Percentiles rank a stretch among this genome's conserved stretches.
These are phyloP conservation scores for Pythium insidiosum DNA, from an alignment of 352 stramenopile genomes.

Conservation along the genomic window DNA sequence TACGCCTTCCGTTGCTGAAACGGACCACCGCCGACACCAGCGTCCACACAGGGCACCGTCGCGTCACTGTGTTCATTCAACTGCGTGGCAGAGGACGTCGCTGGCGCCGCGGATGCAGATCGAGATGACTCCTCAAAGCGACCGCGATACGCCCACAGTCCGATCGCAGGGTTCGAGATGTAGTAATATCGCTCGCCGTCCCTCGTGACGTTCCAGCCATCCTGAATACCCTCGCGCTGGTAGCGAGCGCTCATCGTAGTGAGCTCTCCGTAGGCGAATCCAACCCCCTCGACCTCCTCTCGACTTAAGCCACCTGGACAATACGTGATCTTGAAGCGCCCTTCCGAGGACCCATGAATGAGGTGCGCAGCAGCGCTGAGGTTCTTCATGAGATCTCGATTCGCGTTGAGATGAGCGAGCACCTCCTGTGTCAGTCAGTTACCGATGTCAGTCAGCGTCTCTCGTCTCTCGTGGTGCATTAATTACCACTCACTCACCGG, in stretches of 20 bases:
- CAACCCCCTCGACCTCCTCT: slow-evolving; percentile 91
- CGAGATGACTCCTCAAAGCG: slow-evolving; percentile 62
- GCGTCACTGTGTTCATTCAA: slow-evolving; percentile 32
- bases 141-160: slow-evolving; percentile 91
- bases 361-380: slow-evolving; percentile 93
- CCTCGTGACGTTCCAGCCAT: slow-evolving; percentile 90
- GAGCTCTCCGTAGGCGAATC: slow-evolving; percentile 89
- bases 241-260: slow-evolving; percentile 82
- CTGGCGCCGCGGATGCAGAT: not conserved
- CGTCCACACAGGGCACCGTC: slow-evolving; percentile 48
- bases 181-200: slow-evolving; percentile 91
- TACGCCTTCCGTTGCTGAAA: slow-evolving; percentile 24
- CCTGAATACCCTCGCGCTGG: slow-evolving; percentile 68
- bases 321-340: slow-evolving; percentile 96
- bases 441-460: not conserved
- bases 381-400: slow-evolving; percentile 94
- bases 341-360: slow-evolving; percentile 96
- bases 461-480: too few species aligned
- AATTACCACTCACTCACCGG: slow-evolving; percentile 37
- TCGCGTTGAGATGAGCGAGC: slow-evolving; percentile 86
- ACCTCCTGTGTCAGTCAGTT: slow-evolving; percentile 43
- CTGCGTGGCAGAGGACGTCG: slow-evolving; percentile 7
- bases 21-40: slow-evolving; percentile 67
- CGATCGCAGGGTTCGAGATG: slow-evolving; percentile 95
- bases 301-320: slow-evolving; percentile 86